A percentile compares a stretch with the other conserved stretches of the same genome.
Conservation (phyloP, 805 yeast genomes). For the Cyberlindnera euphorbiiphila region DNA sequence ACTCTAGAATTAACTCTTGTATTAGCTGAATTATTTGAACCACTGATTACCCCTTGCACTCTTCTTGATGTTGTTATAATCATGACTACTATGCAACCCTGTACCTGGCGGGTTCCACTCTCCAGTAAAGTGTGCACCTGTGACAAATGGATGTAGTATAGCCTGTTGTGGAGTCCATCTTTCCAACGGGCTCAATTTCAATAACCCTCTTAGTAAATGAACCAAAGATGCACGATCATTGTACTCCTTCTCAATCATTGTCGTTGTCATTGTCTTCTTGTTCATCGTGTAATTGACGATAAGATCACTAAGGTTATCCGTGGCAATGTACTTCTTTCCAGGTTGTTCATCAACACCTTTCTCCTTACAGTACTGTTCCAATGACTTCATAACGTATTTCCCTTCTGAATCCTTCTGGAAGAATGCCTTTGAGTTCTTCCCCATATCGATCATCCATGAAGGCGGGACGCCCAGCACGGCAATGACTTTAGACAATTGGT, state of each 20-base stretch:
- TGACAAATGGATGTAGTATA: conserved; percentile 82
- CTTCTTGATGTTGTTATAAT: conserved; percentile 11
- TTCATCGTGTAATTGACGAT: conserved; percentile 72
- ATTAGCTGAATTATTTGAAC: conserved; percentile 10
- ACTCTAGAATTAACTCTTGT: not conserved
- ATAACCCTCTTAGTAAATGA: conserved; percentile 73
- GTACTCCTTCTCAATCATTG: conserved; percentile 62
- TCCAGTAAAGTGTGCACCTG: conserved; percentile 51
- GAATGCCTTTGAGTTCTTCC: conserved; percentile 73
- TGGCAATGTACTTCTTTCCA: conserved; percentile 78
- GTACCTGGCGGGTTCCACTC: conserved; percentile 50
- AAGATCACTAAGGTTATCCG: conserved; percentile 63
- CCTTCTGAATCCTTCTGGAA: conserved; percentile 28
- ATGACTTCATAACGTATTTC: conserved; percentile 28
- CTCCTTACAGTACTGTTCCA: conserved; percentile 49
- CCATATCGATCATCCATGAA: conserved; percentile 95
- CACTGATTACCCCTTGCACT: conserved; percentile 16
- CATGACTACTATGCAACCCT: conserved; percentile 3
- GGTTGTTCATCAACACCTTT: conserved; percentile 63
- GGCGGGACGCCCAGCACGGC: conserved; percentile 87
- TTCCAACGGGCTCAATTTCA: conserved; percentile 86
- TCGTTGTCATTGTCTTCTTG: conserved; percentile 45
- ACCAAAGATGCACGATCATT: conserved; percentile 64
- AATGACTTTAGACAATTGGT: conserved; percentile 78
- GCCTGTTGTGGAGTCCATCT: conserved; percentile 98